A percentile compares a stretch with the other conserved stretches of the same genome.
Evolutionary conservation across 805 yeast species (phyloP).

Genomic region (Wickerhamomyces kurtzmanii): DNA sequence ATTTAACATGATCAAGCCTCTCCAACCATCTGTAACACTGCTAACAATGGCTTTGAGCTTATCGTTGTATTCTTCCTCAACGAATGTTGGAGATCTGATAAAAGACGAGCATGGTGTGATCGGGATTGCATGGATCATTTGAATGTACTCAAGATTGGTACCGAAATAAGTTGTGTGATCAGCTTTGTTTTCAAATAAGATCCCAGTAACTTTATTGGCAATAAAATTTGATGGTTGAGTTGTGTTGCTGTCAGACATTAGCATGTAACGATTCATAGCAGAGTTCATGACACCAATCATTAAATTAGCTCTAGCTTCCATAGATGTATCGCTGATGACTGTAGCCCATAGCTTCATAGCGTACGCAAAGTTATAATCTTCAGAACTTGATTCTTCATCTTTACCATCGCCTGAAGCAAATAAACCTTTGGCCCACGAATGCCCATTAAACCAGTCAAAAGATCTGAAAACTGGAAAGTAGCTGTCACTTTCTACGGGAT

Average conservation of each 20-base stretch:
- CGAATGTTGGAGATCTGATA: slow-evolving; percentile 44
- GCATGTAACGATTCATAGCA: slow-evolving; percentile 45
- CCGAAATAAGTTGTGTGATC: slow-evolving; percentile 75
- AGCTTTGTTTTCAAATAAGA: slow-evolving; percentile 60
- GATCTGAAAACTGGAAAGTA: slow-evolving; percentile 59
- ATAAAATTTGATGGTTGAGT: slow-evolving; percentile 48
- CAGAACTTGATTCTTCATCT: slow-evolving; percentile 67
- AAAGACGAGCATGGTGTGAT: slow-evolving; percentile 59
- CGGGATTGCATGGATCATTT: slow-evolving; percentile 74
- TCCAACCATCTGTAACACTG: slow-evolving; percentile 57
- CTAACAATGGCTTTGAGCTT: slow-evolving; percentile 34
- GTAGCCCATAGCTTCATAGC: slow-evolving; percentile 60
- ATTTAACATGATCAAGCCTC: slow-evolving; percentile 63
- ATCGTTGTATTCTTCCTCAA: slow-evolving; percentile 53
- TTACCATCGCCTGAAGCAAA: slow-evolving; percentile 67
- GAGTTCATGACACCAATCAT: slow-evolving; percentile 51
- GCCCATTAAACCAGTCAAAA: slow-evolving; percentile 72
- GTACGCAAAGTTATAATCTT: slow-evolving; percentile 64
- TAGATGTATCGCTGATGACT: slow-evolving; percentile 38
- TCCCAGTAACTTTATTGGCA: slow-evolving; percentile 63
- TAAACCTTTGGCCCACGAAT: slow-evolving; percentile 72
- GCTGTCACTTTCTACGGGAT: slow-evolving; percentile 41
- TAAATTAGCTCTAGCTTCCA: slow-evolving; percentile 46
- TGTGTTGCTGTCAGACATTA: slow-evolving; percentile 40
- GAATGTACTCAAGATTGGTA: slow-evolving; percentile 60